Evolutionary conservation across 164 flowering plant species (phyloP).

Genomic region (Vitis amurensis): DNA sequence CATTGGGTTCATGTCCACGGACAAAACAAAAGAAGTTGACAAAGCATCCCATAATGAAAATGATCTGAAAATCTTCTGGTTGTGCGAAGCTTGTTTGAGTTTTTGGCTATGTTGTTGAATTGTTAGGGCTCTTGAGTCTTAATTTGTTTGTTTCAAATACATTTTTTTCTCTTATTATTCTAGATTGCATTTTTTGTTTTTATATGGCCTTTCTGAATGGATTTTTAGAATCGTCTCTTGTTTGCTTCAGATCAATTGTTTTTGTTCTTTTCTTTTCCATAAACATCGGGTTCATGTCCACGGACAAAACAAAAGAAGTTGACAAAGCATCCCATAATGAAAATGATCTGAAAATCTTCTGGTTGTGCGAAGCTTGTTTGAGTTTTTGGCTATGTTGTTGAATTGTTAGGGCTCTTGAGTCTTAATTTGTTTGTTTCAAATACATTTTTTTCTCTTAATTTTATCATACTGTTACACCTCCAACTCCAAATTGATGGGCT

Average conservation of each 20-base stretch:
- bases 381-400: neutral
- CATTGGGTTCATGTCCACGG: neutral
- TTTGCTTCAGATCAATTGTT: no score
- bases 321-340: neutral
- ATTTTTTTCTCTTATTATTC: neutral
- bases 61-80: neutral
- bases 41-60: neutral
- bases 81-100: neutral
- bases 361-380: neutral
- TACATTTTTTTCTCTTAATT: neutral
- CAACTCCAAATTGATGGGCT: neutral
- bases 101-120: neutral
- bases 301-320: neutral
- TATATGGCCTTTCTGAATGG: no score
- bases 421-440: no score
- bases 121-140: neutral
- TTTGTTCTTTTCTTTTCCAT: no score
- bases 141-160: no score
- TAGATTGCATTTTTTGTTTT: no score
- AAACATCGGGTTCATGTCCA: neutral
- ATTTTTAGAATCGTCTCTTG: no score
- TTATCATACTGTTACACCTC: neutral
- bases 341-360: neutral
- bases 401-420: neutral
- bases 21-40: neutral